Evolutionary conservation across 2,329 filamentous ascomycete species (phyloP), one percentile per base, ranked within the genome.

Genomic region (Colletotrichum trifolii): DNA sequence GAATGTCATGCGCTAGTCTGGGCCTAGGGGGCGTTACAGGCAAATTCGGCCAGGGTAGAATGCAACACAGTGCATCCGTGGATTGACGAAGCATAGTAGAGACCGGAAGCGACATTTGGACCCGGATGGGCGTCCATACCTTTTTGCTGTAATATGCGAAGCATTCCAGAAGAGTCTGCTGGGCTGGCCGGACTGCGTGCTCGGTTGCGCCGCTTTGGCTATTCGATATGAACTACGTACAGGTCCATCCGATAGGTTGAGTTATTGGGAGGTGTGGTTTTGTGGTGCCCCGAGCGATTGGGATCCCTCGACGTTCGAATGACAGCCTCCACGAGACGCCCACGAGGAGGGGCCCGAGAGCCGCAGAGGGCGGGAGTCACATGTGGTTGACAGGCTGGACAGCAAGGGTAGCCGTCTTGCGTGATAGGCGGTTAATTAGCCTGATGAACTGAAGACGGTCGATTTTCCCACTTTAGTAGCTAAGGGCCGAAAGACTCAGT

Each of bases 11-110:
- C 4, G 56, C 56, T 50, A 34, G 15, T 54, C 38, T 49, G 17
- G 54, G 38, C 49, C 49, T 50, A 49, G 49, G 49, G 25, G 38
- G 55, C 45, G 61, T 60, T 60, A 64, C 61, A 64, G 43, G 55
- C 43, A 60, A 54, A 60, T 49, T 39, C 36, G 17, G 35, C 33
- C 43, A 60, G 55, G 49, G n/a, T 38, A n/a, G 58, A 47, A 60
- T 61, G 46, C 46, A 61, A 56, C 56, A 62, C 57, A 65, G 57
- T 52, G 57, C 50, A 61, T 46, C 46, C 57, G 50, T 5, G 25
- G 25, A 4, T 4, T 25, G 25, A 25, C 25, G 8, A 6, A 40
- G 38, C 6, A 48, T 33, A 54, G 11, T 6, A 11, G 15, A 34
- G n/a, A n/a, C 17, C 15, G 38, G 12, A 48, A 52, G 35, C 46